Evolutionary conservation across 2,329 filamentous ascomycete species (phyloP), one percentile per base, ranked within the genome.

Genomic region (Pezicula carpinea): DNA sequence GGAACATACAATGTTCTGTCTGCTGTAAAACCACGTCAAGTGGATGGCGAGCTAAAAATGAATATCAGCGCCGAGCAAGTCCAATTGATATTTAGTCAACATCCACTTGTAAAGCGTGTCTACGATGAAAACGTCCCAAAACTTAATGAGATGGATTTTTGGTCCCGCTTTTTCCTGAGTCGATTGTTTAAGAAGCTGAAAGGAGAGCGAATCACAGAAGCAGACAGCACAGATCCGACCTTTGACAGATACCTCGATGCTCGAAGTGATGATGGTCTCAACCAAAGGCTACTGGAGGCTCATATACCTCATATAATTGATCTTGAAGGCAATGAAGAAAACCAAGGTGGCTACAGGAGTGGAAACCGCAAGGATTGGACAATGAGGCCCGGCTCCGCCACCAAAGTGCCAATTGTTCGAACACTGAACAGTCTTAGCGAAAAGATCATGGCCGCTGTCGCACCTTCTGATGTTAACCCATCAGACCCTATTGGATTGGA

Each of bases 1-100:
- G 93, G 92, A 5, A 83, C 89, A 3, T 96, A 96, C 69, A 97
- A 99, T 58, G 91, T 97, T 6, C 74, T 99, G 15, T 91, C 93
- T 0, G 87, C 87, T 15, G 83, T 97, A 57, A 96, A 95, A 63
- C 86, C 88, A 6, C 80, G 83, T 45, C 80, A 85, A 5, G 82
- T 87, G 47, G 83, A 89, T 55, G 85, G 85, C 53, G 82, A 85
- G 50, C 76, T 85, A 38, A 89, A 86, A 65, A 74, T 96, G 57
- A 91, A 87, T 60, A 85, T 99, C 53, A 93, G 83, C 55, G 85
- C 89, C 50, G 91, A 96, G 66, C 91, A 97, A 66, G 89, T 97
- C 43, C 86, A 91, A 61, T 80, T 95, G 62, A 93, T 99, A 44
- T 91, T 99, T 67, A 83, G 80, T 50, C 93, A 97, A 65, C 92